Base-by-base conservation (phyloP, 305 asterid genomes). In the Fraxinus sp. region DNA sequence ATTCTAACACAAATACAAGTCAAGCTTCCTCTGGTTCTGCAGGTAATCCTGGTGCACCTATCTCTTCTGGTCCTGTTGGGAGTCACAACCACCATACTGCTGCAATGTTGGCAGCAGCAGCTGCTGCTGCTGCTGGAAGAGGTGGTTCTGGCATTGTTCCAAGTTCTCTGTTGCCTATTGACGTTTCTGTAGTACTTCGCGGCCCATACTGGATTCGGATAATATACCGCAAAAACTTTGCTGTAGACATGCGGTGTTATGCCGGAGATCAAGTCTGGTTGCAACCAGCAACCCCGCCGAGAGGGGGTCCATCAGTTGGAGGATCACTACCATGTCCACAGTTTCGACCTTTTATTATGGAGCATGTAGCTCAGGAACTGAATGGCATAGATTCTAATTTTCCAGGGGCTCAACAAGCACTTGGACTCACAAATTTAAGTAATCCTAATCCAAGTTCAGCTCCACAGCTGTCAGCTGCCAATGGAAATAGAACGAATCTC, bases 221-320 rank as follows among this genome's bases (percentile, higher is more conserved):
- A 77, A 93, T 97, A 79, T 97, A 95, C 85, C 97, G 98, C 39
- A 95, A 94, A 88, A 88, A 92, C 57, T 93, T 97, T 84, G 95
- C 99, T n/a, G 98, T 97, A 59, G 99, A 97, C 85, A 95, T 97
- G 98, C 91, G 98, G 78, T 97, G 98, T 89, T 97, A 89, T 91
- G 97, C 99, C 83, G 99, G 99, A 87, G 99, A 95, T 90, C 99
- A 97, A 85, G 98, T 97, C 36, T 97, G 99, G 99, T 85, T 97
- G 91, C 99, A 97, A 90, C 99, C 99, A 81, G 98, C 99, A 18
- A 97, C 99, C 57, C 99, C 98, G 7, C 99, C 99, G 3, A 97
- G 95, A 89, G 96, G 94, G 71, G 99, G 99, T 30, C 95, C 90
- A 18, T 86, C 94, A 46, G 88, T 83, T 59, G 99, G 99, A 78